A percentile compares a stretch with the other conserved stretches of the same genome.
Evolutionary conservation across 2,329 filamentous ascomycete species (phyloP).

Genomic region (Claviceps spartinae): DNA sequence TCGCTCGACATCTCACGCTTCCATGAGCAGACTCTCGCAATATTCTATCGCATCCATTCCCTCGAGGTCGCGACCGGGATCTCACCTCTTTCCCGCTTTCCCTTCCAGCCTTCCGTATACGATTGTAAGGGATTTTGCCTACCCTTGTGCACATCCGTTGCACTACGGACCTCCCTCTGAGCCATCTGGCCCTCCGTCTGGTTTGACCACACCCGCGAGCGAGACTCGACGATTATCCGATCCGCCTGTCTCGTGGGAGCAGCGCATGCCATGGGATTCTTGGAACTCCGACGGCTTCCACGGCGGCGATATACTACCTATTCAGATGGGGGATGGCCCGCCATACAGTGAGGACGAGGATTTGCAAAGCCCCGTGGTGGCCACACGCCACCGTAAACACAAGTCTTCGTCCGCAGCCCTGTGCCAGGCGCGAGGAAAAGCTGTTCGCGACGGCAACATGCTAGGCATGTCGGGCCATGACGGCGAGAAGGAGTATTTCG

Average conservation of each 20-base stretch:
- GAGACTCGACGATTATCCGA: constrained; percentile 75
- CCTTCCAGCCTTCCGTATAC: constrained; percentile 78
- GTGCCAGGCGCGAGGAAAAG: constrained; percentile 29
- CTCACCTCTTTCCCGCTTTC: constrained; percentile 70
- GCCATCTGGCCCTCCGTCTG: constrained; percentile 54
- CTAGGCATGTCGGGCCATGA: constrained; percentile 38
- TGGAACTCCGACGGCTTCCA: constrained; percentile 41
- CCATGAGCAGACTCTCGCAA: constrained; percentile 70
- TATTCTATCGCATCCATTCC: constrained; percentile 61
- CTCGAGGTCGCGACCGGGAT: constrained; percentile 62
- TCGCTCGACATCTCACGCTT: constrained; percentile 60
- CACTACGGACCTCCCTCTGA: constrained; percentile 89
- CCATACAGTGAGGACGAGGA: constrained; percentile 96
- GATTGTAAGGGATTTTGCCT: constrained; percentile 93
- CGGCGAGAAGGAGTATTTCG: constrained; percentile 51
- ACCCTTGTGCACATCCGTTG: constrained; percentile 66
- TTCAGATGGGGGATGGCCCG: constrained; percentile 75
- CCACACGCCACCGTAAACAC: constrained; percentile 73
- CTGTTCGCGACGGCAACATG: constrained; percentile 30
- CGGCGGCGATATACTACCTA: constrained; percentile 61
- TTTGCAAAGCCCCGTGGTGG: constrained; percentile 79
- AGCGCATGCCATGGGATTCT: constrained; percentile 45
- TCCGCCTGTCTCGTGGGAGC: constrained; percentile 62
- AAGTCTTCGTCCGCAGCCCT: constrained; percentile 50
- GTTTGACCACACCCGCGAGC: constrained; percentile 72